Base-by-base conservation (phyloP, 1,284 basidiomycete genomes). In the Boletellus deceptivus region DNA sequence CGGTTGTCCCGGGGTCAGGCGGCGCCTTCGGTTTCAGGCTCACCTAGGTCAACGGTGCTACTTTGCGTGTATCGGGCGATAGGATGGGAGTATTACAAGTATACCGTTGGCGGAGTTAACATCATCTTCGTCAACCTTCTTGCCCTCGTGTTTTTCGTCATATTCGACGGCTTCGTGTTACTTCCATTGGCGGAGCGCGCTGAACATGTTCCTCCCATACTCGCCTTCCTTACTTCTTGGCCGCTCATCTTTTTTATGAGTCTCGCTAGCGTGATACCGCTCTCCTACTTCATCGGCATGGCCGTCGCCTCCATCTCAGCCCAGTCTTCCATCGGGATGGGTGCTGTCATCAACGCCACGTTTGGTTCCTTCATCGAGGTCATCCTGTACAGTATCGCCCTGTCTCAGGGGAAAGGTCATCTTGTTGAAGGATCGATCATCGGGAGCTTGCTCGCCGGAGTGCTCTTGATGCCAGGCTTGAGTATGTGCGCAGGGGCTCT, bases 231-330 rank as follows among this genome's bases (percentile, higher is more conserved):
- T 48, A 81, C 91, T 3, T 86, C 85, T 3, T 86, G 88, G 48
- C 82, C 79, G 1, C 73, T 93, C 59, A 89, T 99, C 61, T 99
- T 99, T 68, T 62, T 92, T 39, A 72, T 96, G 62, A 84, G 90
- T 58, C 76, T 99, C 31, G 82, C 91, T 17, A 93, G 90, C 59
- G 93, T 99, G 60, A 98, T 99, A 56, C 97, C 97, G 0, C 79
- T 99, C 7, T 95, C 92, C 7, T 99, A 99, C 77, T 99, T 98
- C 73, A 98, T 99, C 64, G 97, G 97, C 20, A 99, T 99, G 97
- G 97, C 97, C 2, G 97, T 99, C 50, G 97, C 97, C 1, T 95
- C 92, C 45, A 99, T 99, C 66, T 94, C 91, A 20, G 96, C 97
- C 0, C 97, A 99, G 68, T 96, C 92, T 0, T 94, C 90, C 14